Percentiles rank a stretch among this genome's conserved stretches.
phyloP scores from a whole-genome alignment of 306 rosid genomes.

The Comarum palustre region DNA sequence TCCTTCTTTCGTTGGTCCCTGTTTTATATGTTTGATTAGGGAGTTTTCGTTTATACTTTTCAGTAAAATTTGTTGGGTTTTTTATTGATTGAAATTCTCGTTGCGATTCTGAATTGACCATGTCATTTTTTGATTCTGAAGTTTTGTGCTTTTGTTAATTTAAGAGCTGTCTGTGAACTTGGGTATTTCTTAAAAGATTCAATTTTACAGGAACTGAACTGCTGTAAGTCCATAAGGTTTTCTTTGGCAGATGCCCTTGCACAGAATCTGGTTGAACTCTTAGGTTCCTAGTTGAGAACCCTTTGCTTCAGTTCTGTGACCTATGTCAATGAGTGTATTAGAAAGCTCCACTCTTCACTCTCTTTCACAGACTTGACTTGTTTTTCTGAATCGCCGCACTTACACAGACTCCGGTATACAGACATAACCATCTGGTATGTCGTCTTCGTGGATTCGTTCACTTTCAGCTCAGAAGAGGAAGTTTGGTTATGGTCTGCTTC shows the following conservation, averaged over 20 bases:
- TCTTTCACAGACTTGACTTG: not conserved
- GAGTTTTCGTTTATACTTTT: too few relatives aligned
- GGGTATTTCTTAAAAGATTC: not conserved
- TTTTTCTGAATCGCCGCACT: not conserved
- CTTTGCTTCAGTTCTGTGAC: not conserved
- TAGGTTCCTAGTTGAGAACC: too few relatives aligned
- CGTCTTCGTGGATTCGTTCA: slow-evolving; percentile 5
- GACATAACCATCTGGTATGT: not conserved
- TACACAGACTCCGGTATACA: not conserved
- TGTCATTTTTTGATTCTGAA: too few relatives aligned
- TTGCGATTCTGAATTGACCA: too few relatives aligned
- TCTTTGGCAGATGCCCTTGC: too few relatives aligned
- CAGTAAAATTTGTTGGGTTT: not conserved
- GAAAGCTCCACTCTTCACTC: not conserved
- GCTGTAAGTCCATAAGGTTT: too few relatives aligned
- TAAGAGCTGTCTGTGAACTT: not conserved
- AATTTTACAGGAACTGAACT: not conserved
- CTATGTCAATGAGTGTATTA: not conserved
- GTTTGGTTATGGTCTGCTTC: not conserved
- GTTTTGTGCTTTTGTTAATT: not conserved
- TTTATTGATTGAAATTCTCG: too few relatives aligned
- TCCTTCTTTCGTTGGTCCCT: too few relatives aligned
- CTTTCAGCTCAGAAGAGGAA: slow-evolving; percentile 12
- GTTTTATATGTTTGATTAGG: too few relatives aligned
- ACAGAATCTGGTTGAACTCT: too few relatives aligned